A percentile compares a stretch with the other conserved stretches of the same genome.
phyloP scores from a whole-genome alignment of 768 basidiomycete genomes.

The Kwoniella dejecticola region DNA sequence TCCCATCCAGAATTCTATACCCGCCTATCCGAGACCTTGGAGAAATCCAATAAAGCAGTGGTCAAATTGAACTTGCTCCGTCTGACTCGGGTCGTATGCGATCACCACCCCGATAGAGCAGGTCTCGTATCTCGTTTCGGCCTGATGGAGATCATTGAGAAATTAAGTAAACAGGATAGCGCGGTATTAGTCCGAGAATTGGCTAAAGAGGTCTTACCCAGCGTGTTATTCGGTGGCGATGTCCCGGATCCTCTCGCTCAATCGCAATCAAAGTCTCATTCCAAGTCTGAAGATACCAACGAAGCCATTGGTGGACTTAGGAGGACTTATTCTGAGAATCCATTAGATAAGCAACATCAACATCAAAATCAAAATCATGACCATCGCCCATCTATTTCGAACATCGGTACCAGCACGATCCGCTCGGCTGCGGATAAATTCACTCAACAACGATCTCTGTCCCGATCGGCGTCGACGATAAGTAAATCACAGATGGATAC shows the following conservation, averaged over 20 bases:
- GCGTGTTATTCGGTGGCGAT: conserved; percentile 35
- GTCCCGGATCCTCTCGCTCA: conserved; percentile 8
- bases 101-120: conserved; percentile 81
- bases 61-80: conserved; percentile 87
- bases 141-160: conserved; percentile 75
- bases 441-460: neutral
- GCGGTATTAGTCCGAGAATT: conserved; percentile 84
- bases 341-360: neutral
- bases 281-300: neutral
- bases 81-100: conserved; percentile 80
- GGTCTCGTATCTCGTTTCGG: conserved; percentile 81
- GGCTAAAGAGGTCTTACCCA: conserved; percentile 52
- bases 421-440: too few species aligned
- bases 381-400: neutral
- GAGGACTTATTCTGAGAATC: neutral
- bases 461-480: neutral
- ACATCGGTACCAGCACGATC: too few species aligned
- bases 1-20: conserved; percentile 83
- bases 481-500: conserved; percentile 7
- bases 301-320: neutral
- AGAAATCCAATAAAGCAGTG: conserved; percentile 72
- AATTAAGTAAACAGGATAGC: conserved; percentile 78
- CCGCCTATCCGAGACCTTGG: conserved; percentile 79
- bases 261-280: neutral
- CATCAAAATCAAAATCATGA: neutral